phyloP scores from a whole-genome alignment of 192 early-diverging fungal species.

The Coemansia brasiliensis region DNA sequence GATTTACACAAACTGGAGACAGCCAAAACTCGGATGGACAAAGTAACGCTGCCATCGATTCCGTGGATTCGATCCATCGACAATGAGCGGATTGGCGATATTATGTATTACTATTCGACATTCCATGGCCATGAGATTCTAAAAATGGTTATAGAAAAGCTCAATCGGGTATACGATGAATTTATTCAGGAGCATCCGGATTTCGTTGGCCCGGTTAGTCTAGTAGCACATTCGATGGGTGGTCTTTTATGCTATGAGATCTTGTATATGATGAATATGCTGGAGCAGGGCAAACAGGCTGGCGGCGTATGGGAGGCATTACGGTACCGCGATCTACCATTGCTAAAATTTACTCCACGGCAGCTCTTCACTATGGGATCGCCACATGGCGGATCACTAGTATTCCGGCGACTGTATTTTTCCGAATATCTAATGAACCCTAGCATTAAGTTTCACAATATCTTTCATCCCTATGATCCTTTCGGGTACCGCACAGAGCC shows the following conservation, averaged over 20 bases:
- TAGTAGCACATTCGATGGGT: constrained; percentile 70
- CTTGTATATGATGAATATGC: constrained; percentile 36
- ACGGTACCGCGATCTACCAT: constrained; percentile 21
- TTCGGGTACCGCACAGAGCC: constrained; percentile 74
- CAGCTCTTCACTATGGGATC: constrained; percentile 37
- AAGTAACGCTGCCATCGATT: constrained; percentile 50
- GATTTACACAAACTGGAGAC: constrained; percentile 37
- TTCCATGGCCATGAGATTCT: constrained; percentile 57
- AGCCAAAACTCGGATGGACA: constrained; percentile 40
- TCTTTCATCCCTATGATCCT: constrained; percentile 77
- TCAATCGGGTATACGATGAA: constrained; percentile 58
- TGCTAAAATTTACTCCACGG: constrained; percentile 26
- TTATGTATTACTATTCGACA: constrained; percentile 49
- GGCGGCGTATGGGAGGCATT: constrained; percentile 17
- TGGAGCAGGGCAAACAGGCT: neutral
- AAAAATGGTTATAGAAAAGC: constrained; percentile 55
- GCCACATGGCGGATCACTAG: constrained; percentile 60
- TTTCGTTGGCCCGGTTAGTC: constrained; percentile 61
- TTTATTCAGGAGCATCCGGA: constrained; percentile 60
- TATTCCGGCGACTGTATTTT: constrained; percentile 63
- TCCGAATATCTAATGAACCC: constrained; percentile 53
- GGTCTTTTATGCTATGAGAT: constrained; percentile 73
- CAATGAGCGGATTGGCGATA: constrained; percentile 51
- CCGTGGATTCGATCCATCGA: constrained; percentile 54
- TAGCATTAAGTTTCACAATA: constrained; percentile 63